These are phyloP conservation scores for Torulaspora pretoriensis DNA, from an alignment of 1,139 yeast species.

Conservation along the genomic window DNA sequence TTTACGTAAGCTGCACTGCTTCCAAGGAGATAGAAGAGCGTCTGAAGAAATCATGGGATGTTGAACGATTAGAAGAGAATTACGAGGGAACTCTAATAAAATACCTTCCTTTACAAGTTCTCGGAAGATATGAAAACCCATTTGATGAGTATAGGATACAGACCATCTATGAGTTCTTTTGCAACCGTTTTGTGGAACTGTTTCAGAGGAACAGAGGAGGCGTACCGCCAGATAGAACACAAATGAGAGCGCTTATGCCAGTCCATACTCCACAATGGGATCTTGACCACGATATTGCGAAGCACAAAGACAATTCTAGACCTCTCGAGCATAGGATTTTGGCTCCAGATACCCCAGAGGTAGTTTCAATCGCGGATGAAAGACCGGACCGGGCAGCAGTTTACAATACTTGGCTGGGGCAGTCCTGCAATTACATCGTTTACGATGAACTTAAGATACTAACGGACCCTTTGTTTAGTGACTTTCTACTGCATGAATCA, in stretches of 20 bases:
- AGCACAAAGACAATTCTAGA: conserved; percentile 43
- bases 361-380: conserved; percentile 12
- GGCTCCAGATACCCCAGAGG: conserved; percentile 20
- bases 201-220: conserved; percentile 69
- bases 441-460: conserved; percentile 67
- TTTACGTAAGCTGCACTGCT: conserved; percentile 56
- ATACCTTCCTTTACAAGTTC: conserved; percentile 50
- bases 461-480: conserved; percentile 80
- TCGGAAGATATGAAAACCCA: conserved; percentile 86
- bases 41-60: conserved; percentile 33
- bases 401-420: conserved; percentile 84
- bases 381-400: conserved; percentile 19
- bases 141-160: conserved; percentile 88
- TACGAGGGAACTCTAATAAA: conserved; percentile 35
- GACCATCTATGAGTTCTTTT: conserved; percentile 78
- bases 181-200: conserved; percentile 66
- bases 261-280: conserved; percentile 47
- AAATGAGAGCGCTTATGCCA: conserved; percentile 54
- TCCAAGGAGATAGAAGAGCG: conserved; percentile 54
- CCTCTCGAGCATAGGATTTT: conserved; percentile 24
- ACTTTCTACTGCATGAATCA: conserved; percentile 55
- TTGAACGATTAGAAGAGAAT: conserved; percentile 27
- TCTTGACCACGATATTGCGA: conserved; percentile 20
- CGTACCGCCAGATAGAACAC: conserved; percentile 48
- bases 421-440: conserved; percentile 76